Evolutionary conservation across 768 basidiomycete species (phyloP), one percentile per base, ranked within the genome.

Genomic region (Mrakia gelida): DNA sequence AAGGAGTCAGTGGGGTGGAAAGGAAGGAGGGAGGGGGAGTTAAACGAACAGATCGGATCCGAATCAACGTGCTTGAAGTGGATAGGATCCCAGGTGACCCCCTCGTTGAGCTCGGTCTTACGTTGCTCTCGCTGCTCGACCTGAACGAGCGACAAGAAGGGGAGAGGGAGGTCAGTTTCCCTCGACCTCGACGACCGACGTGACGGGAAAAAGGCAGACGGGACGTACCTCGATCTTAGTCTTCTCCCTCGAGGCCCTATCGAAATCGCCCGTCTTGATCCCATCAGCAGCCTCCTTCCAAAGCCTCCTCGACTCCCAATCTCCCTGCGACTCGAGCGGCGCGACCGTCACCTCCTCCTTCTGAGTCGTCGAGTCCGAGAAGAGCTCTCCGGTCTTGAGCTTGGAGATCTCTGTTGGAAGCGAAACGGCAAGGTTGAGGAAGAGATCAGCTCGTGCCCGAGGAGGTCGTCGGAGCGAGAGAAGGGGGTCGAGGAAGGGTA

Each of bases 41-140:
- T 2, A 49, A 43, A 87, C 91, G 82, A 81, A 92, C 92, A 97
- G 34, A 88, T 86, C 21, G 91, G 87, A 82, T 97, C 93, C 59
- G 85, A 87, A 15, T 90, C 90, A 41, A 91, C 85, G 80, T 89
- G 88, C 49, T 85, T 85, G 82, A 98, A 98, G 81, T 94, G 92
- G 84, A 90, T 91, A 79, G 93, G 84, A 77, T 87, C 82, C 93
- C 94, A 96, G 0, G 87, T 86, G 15, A 87, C 89, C 1, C 89
- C 90, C n/a, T 87, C 90, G 0, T 91, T 89, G 11, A 82, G 81
- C 84, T 98, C 96, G 80, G 95, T 92, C 81, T 90, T 91, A 79
- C 96, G 87, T 84, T 89, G 88, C 85, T 96, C 93, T 76, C 96
- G 88, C 86, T 97, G 94, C 49, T 95, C 92, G 80, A 96, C 97